Evolutionary conservation across 1,284 basidiomycete species (phyloP).

Genomic region (Athelia sp.): DNA sequence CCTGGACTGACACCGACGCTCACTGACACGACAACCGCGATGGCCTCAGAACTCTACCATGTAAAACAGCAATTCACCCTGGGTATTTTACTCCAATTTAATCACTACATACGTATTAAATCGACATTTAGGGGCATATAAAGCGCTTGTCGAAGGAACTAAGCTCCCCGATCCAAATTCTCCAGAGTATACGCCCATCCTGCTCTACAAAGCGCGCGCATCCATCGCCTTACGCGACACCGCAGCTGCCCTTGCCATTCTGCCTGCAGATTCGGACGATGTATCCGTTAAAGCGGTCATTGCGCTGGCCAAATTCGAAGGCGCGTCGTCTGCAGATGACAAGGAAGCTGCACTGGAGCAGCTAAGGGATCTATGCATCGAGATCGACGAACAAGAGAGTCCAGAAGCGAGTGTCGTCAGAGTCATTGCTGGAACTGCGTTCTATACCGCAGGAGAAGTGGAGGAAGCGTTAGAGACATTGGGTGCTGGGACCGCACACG

Average conservation of each 20-base stretch:
- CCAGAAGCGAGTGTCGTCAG: conserved; percentile 69
- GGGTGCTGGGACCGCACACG: conserved; percentile 60
- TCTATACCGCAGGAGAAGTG: conserved; percentile 75
- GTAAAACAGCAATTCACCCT: conserved; percentile 84
- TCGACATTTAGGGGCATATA: conserved; percentile 55
- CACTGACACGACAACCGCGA: conserved; percentile 43
- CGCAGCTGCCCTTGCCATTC: conserved; percentile 44
- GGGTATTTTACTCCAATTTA: conserved; percentile 36
- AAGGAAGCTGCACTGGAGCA: conserved; percentile 70
- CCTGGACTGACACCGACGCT: too few relatives aligned
- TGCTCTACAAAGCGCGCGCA: conserved; percentile 83
- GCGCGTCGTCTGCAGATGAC: conserved; percentile 38
- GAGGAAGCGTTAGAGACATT: conserved; percentile 91
- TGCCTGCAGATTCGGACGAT: conserved; percentile 58
- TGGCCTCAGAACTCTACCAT: conserved; percentile 78
- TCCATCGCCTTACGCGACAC: conserved; percentile 74
- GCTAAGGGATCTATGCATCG: conserved; percentile 80
- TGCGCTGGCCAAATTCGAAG: conserved; percentile 67
- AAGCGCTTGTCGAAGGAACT: conserved; percentile 42
- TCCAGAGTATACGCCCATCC: conserved; percentile 55
- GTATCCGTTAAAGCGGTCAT: conserved; percentile 67
- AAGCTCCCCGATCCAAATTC: conserved; percentile 57
- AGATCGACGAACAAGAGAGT: conserved; percentile 71
- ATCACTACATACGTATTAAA: conserved; percentile 1
- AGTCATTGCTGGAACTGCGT: conserved; percentile 80